These are phyloP conservation scores for Fusarium beomiforme DNA, from an alignment of 2,329 filamentous ascomycete species.

Conservation along the genomic window DNA sequence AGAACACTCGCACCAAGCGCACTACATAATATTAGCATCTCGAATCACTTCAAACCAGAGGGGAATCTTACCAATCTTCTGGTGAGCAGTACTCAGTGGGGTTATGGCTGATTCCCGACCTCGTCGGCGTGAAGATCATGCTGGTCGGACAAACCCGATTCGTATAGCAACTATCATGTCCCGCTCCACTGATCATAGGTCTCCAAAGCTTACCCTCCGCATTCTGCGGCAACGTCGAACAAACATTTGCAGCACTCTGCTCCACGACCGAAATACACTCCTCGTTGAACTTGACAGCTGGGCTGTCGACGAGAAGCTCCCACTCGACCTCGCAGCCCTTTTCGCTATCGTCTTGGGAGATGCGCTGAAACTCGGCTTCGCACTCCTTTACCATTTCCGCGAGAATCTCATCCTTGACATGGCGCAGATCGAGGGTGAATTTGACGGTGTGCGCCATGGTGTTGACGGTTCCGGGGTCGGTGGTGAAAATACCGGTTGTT, in stretches of 20 bases:
- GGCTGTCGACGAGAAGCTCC: background rate
- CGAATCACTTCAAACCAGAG: accelerated
- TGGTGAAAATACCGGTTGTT: background rate
- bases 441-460: background rate
- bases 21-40: background rate
- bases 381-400: background rate
- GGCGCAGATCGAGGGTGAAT: background rate
- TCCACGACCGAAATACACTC: slow-evolving; percentile 7
- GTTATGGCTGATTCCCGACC: slow-evolving; percentile 4
- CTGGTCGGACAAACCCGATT: slow-evolving; percentile 6
- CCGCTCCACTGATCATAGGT: slow-evolving; percentile 8
- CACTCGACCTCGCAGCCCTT: background rate
- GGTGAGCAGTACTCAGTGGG: slow-evolving; percentile 3
- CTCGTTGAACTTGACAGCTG: background rate
- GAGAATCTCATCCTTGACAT: background rate
- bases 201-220: background rate
- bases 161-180: slow-evolving; percentile 12
- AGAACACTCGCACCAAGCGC: slow-evolving; percentile 1
- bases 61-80: background rate
- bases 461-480: background rate
- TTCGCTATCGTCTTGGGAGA: background rate
- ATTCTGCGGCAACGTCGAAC: background rate
- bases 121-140: slow-evolving; percentile 17
- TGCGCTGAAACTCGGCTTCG: background rate
- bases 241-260: slow-evolving; percentile 1